phyloP scores from a whole-genome alignment of 768 basidiomycete genomes.

The Postia placenta region DNA sequence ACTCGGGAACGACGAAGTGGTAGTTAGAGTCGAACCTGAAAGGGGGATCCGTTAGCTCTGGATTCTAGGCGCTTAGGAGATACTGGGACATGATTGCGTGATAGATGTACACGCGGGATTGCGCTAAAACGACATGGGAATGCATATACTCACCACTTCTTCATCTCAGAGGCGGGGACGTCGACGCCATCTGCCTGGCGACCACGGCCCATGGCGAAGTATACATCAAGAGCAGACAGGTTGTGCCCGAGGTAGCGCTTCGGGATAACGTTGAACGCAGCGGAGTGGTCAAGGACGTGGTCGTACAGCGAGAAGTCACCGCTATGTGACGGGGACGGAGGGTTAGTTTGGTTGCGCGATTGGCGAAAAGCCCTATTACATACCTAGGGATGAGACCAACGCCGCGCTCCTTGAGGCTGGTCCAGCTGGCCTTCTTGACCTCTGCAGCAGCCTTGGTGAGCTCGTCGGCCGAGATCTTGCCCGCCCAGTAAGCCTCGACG shows the following conservation, averaged over 20 bases:
- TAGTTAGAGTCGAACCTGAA: constrained; percentile 99
- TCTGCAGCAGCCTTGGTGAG: constrained; percentile 85
- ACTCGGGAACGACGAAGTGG: constrained; percentile 97
- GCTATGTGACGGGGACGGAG: constrained; percentile 37
- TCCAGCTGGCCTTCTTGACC: constrained; percentile 87
- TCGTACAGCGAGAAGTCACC: constrained; percentile 99
- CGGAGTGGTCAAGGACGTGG: constrained; percentile 96
- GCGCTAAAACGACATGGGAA: neutral
- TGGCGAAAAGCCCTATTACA: constrained; percentile 21
- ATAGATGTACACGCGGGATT: neutral
- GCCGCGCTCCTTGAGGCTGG: constrained; percentile 71
- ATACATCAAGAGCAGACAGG: constrained; percentile 87
- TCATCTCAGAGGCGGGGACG: constrained; percentile 98
- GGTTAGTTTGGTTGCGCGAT: neutral
- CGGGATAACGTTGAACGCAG: constrained; percentile 94
- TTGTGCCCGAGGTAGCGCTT: constrained; percentile 86
- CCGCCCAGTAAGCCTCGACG: constrained; percentile 97
- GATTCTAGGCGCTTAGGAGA: neutral
- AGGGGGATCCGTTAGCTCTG: constrained; percentile 1
- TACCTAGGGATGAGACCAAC: constrained; percentile 93
- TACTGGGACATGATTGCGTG: constrained; percentile 1
- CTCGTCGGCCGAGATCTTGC: constrained; percentile 82
- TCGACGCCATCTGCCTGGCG: constrained; percentile 93
- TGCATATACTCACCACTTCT: constrained; percentile 78
- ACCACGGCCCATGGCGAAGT: constrained; percentile 99